A percentile compares a stretch with the other conserved stretches of the same genome.
Conservation (phyloP, 2,329 filamentous ascomycete genomes). For the Blumeria hordei region DNA sequence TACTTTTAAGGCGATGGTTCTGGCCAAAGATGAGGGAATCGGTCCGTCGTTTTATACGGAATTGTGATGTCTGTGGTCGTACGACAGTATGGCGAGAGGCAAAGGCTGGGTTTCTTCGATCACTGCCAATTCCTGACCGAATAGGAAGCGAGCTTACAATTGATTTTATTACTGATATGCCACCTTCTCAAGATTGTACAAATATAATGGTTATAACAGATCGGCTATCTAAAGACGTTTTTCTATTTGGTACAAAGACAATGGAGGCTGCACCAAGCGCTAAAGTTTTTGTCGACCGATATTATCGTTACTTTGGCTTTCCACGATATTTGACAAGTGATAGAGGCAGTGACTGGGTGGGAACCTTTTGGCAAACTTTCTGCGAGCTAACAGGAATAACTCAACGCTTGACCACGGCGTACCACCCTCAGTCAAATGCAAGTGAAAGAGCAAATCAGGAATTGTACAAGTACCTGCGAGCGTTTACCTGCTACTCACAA, state of each 20-base stretch:
- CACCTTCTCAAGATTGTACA: not conserved
- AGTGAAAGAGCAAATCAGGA: slow-evolving; percentile 1
- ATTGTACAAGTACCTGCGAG: not conserved
- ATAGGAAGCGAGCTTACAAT: not conserved
- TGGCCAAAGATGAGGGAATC: not conserved
- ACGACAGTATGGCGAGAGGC: not conserved
- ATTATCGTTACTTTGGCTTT: not conserved
- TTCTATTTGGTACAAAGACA: not conserved
- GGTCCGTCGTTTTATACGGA: not conserved
- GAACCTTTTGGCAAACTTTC: not conserved
- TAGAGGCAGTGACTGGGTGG: not conserved
- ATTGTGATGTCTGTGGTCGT: not conserved
- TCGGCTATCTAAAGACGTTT: not conserved
- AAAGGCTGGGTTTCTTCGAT: not conserved
- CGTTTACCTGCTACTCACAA: not conserved
- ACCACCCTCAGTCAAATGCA: not conserved
- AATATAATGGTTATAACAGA: not conserved
- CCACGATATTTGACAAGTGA: not conserved
- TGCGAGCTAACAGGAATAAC: not conserved
- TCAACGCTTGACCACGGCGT: not conserved
- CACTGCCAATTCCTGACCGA: not conserved
- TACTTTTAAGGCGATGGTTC: not conserved
- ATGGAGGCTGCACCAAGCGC: not conserved
- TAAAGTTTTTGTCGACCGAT: not conserved
- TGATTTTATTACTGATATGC: not conserved